Evolutionary conservation across 306 rosid species (phyloP), one percentile per base, ranked within the genome.

Genomic region (Potentilla sterilis): DNA sequence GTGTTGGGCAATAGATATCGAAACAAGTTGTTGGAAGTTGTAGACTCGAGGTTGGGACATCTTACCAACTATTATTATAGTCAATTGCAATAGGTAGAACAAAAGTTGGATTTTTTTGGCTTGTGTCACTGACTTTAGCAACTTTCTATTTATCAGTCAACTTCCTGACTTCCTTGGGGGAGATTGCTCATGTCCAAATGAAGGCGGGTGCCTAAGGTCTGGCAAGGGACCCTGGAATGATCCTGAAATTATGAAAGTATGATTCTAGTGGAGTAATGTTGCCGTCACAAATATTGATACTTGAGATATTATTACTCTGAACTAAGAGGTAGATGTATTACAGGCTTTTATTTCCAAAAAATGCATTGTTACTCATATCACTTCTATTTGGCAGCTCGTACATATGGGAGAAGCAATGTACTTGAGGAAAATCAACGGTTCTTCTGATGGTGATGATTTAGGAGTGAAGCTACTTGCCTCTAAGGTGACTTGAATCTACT

Each of bases 131-230:
- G 63, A 71, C 75, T 67, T 84, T 54, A 48, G 49, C 34, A 40
- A 69, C 61, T 19, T 63, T 83, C 72, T 71, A 38, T 76, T 61
- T 52, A 78, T 79, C 96, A 95, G 99, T 81, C 97, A 95, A 79
- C 96, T 95, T 79, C 99, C 99, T 2, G 90, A 86, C 81, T 95
- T 92, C 79, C 90, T 95, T 18, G 99, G 99, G 24, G 99, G 99
- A 80, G 80, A 83, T 74, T 95, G 99, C 84, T 92, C 87, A 2
- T 95, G 99, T 82, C 87, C 86, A 62, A 90, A 87, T 77, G 88
- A 88, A 80, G 99, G 97, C 51, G 96, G 99, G 38, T 95, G 99
- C 78, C 89, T 90, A 77, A 84, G 91, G 82, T 86, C 97, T 84
- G 81, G 83, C 87, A 95, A 85, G 85, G 99, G 99, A 78, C 99